A percentile compares a stretch with the other conserved stretches of the same genome.
phyloP scores from a whole-genome alignment of 768 basidiomycete species.

The Epithele typhae region DNA sequence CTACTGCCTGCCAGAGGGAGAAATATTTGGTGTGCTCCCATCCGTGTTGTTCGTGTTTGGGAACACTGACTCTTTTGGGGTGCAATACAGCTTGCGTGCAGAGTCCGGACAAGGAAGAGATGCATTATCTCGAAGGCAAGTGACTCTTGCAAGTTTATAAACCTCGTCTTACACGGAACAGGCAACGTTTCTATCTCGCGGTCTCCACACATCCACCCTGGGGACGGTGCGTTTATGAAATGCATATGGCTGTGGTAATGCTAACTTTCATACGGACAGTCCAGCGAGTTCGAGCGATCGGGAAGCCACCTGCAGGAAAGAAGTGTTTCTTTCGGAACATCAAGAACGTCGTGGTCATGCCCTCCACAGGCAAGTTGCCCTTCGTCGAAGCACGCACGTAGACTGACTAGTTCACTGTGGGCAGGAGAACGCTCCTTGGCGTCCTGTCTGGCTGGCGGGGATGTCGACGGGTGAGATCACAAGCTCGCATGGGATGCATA shows the following conservation, averaged over 20 bases:
- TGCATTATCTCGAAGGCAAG: slow-evolving; percentile 14
- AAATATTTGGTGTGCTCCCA: slow-evolving; percentile 59
- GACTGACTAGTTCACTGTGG: no score
- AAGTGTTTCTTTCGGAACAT: slow-evolving; percentile 57
- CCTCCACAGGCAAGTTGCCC: slow-evolving; percentile 47
- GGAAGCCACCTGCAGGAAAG: slow-evolving; percentile 54
- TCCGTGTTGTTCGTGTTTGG: not conserved
- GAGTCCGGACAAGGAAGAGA: slow-evolving; percentile 40
- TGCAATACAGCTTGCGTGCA: slow-evolving; percentile 54
- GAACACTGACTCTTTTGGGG: not conserved
- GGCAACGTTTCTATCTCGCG: slow-evolving; percentile 45
- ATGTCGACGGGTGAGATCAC: slow-evolving; percentile 63
- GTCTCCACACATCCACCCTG: slow-evolving; percentile 75
- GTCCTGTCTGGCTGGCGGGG: slow-evolving; percentile 72
- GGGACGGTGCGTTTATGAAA: slow-evolving; percentile 48
- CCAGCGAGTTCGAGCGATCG: slow-evolving; percentile 68
- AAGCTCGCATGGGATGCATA: not conserved
- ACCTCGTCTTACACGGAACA: no score
- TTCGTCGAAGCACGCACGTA: not conserved
- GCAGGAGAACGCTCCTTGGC: slow-evolving; percentile 62
- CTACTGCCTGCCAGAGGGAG: slow-evolving; percentile 47
- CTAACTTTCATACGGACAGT: slow-evolving; percentile 34
- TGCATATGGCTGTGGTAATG: not conserved
- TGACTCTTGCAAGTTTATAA: no score
- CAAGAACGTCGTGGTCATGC: slow-evolving; percentile 70